Evolutionary conservation across 495 filamentous ascomycete genomes (phyloP), one percentile per base, ranked within the genome.

Genomic region (Hypoxylon fragiforme): DNA sequence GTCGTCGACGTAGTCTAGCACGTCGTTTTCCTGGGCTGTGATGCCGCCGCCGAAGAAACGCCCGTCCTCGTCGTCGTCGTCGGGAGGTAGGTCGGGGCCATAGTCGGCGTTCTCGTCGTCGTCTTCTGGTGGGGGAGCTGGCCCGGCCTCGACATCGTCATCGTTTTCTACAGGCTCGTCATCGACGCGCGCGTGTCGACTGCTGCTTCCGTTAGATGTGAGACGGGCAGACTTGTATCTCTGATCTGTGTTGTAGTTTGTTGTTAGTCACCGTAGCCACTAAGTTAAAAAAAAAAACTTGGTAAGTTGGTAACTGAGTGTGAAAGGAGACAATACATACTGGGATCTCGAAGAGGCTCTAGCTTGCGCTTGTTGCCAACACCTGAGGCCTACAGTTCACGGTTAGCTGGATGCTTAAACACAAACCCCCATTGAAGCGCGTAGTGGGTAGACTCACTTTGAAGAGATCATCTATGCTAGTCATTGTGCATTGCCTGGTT

Each of bases 31-130:
- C 48, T 87, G 80, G 22, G 82, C 80, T 20, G 87, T 89, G 57
- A 97, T 85, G 35, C 94, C 94, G 47, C 90, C 89, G 35, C 92
- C 94, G 63, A 95, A 97, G 76, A 99, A 99, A 40, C 94, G 84
- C 0, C 92, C 94, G 45, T 95, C 89, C 64, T 96, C 92, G 63
- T 79, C 75, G 63, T 79, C 75, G 12, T 85, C 83, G 61, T 86
- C 82, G 0, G 85, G 84, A 1, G 90, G 90, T 11, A 87, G 64
- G 24, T 84, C 77, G 3, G 88, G 87, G 3, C 87, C 89, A 54
- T 88, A 85, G 41, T 85, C 83, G 20, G 80, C 74, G 1, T 67
- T 63, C 18, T 68, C 67, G 18, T 68, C 60, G n/a, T 55, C 39
- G 11, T 67, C 60, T 11, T 54, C 39, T 15, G 62, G 65, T 2